phyloP scores from a whole-genome alignment of 371 early-diverging fungal genomes.

The Catenaria anguillulae region DNA sequence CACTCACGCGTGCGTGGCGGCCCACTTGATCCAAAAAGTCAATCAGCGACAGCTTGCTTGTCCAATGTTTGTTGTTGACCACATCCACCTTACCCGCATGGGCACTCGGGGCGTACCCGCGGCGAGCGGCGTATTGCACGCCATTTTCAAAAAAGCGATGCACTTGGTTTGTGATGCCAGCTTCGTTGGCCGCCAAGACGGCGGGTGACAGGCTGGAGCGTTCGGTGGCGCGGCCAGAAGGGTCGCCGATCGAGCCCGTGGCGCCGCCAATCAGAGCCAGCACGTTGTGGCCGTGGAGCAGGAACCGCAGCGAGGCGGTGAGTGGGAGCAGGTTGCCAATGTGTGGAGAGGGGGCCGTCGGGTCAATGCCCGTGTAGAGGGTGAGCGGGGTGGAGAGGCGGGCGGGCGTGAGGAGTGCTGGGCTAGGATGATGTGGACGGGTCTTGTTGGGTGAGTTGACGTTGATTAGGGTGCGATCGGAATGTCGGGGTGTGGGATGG shows the following conservation, averaged over 20 bases:
- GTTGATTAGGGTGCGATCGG: too few relatives aligned
- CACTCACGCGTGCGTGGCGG: slow-evolving; percentile 55
- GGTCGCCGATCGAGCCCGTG: slow-evolving; percentile 88
- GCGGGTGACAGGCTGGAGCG: slow-evolving; percentile 44
- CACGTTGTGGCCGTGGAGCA: slow-evolving; percentile 62
- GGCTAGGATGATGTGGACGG: too few relatives aligned
- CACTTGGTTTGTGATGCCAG: slow-evolving; percentile 52
- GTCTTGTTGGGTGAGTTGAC: too few relatives aligned
- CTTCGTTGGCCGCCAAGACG: slow-evolving; percentile 44
- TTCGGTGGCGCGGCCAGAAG: slow-evolving; percentile 69
- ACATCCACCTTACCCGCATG: slow-evolving; percentile 24
- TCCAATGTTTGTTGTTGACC: slow-evolving; percentile 74
- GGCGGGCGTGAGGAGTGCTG: too few relatives aligned
- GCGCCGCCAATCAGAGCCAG: slow-evolving; percentile 87
- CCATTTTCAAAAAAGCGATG: slow-evolving; percentile 53
- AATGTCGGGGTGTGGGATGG: too few relatives aligned
- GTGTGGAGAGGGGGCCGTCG: slow-evolving; percentile 81
- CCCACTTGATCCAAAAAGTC: slow-evolving; percentile 68
- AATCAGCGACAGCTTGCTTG: slow-evolving; percentile 51
- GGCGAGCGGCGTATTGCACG: slow-evolving; percentile 34
- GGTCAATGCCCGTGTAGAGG: slow-evolving; percentile 87
- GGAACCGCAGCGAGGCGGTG: slow-evolving; percentile 72
- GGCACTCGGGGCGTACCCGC: slow-evolving; percentile 1
- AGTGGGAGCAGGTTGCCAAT: slow-evolving; percentile 75
- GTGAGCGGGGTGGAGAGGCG: background rate